Conservation (phyloP, 2,329 filamentous ascomycete genomes). For the Aureobasidium subglaciale region DNA sequence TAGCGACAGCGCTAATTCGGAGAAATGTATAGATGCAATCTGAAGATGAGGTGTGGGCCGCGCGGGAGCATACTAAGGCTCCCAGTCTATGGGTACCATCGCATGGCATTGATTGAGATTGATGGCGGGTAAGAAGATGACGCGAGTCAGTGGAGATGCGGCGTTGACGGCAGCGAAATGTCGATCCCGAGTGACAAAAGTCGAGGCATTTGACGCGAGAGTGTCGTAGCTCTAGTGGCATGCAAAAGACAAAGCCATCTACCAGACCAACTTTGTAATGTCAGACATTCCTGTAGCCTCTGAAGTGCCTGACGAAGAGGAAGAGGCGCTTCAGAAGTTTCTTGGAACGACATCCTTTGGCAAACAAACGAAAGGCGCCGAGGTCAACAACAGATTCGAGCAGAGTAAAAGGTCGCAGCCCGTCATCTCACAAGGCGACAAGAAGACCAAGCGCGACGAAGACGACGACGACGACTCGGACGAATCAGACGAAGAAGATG, state of each 20-base stretch:
- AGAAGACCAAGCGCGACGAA: slow-evolving; percentile 35
- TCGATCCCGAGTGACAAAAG: slow-evolving; percentile 8
- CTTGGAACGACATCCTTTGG: slow-evolving; percentile 78
- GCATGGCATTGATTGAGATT: too few species aligned
- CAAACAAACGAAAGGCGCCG: slow-evolving; percentile 65
- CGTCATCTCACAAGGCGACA: slow-evolving; percentile 16
- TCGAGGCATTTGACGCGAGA: slow-evolving; percentile 1
- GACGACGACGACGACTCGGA: slow-evolving; percentile 51
- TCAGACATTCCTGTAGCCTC: not conserved
- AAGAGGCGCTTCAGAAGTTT: slow-evolving; percentile 69
- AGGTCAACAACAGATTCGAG: slow-evolving; percentile 75
- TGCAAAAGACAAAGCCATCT: not conserved
- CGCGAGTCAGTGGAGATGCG: slow-evolving; percentile 6
- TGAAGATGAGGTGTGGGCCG: too few species aligned
- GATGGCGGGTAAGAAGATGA: too few species aligned
- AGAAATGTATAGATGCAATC: too few species aligned
- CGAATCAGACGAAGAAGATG: slow-evolving; percentile 64
- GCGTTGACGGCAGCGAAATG: slow-evolving; percentile 4
- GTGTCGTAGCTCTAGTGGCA: not conserved
- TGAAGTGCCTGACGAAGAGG: slow-evolving; percentile 28
- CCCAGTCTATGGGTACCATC: too few species aligned
- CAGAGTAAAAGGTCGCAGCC: slow-evolving; percentile 50
- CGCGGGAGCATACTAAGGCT: too few species aligned
- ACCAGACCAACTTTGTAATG: not conserved
- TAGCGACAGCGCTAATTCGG: not conserved